Conservation (phyloP, 345 rosid genomes). For the Abelmoschus esculentus region DNA sequence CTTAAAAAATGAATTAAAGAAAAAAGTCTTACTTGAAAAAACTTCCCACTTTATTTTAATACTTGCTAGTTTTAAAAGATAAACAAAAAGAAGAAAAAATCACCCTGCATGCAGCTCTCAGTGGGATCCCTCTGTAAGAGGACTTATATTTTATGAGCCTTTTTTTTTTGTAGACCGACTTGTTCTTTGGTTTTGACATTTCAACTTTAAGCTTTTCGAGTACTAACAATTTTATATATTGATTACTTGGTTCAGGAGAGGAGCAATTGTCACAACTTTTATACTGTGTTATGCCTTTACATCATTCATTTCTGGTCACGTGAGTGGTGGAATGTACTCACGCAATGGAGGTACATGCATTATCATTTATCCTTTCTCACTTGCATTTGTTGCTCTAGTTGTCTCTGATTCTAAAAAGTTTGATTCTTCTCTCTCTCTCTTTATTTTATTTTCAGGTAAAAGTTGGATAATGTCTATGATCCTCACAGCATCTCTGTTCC, state of each 20-base stretch:
- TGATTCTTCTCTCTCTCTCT: background rate
- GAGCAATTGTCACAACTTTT: conserved; percentile 97
- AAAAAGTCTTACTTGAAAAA: background rate
- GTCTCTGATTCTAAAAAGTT: background rate
- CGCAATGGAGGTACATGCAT: conserved; percentile 78
- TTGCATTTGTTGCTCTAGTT: background rate
- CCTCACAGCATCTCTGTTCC: conserved; percentile 87
- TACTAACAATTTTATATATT: background rate
- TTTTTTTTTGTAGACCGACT: background rate
- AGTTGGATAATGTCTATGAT: conserved; percentile 91
- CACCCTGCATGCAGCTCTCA: background rate
- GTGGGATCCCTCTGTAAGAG: background rate
- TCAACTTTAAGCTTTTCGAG: background rate
- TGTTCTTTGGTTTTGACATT: background rate
- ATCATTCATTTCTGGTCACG: conserved; percentile 92
- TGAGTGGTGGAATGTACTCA: conserved; percentile 99
- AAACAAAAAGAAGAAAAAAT: no score
- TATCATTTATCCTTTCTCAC: background rate
- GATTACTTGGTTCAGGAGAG: conserved; percentile 61
- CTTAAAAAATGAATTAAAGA: no score
- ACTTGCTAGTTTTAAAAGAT: background rate
- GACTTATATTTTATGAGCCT: background rate
- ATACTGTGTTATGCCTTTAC: conserved; percentile 95
- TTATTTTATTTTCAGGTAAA: conserved; percentile 45
- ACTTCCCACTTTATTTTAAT: background rate